Conservation (phyloP, 1,284 basidiomycete genomes). For the Macrocystidia cucumis region DNA sequence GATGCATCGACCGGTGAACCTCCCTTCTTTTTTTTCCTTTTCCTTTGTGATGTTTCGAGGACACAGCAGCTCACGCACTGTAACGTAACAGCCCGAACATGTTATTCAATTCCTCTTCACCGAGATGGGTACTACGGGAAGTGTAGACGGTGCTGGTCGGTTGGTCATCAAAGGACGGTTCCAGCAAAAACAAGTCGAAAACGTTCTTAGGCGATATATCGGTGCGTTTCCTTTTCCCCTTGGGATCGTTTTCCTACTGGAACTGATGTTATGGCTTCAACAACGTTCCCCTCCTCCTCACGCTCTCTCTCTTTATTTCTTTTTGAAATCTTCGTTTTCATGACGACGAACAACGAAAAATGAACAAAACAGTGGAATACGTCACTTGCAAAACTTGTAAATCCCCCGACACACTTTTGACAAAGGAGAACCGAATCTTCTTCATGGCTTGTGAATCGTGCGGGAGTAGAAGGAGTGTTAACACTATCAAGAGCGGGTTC, state of each 20-base stretch:
- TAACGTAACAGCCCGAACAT: constrained; percentile 95
- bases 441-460: constrained; percentile 98
- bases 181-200: constrained; percentile 99
- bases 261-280: constrained; percentile 4
- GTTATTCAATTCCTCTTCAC: constrained; percentile 97
- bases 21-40: neutral
- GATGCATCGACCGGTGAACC: constrained; percentile 81
- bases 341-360: neutral
- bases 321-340: neutral
- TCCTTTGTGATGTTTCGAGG: neutral
- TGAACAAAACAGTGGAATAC: constrained; percentile 74
- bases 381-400: constrained; percentile 99
- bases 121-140: constrained; percentile 97
- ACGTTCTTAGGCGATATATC: constrained; percentile 94
- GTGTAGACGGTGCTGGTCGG: constrained; percentile 88
- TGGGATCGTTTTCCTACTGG: neutral
- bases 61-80: no score
- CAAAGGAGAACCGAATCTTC: constrained; percentile 98
- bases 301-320: no score
- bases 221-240: constrained; percentile 43
- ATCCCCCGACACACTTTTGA: constrained; percentile 93
- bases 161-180: constrained; percentile 97
- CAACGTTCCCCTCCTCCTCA: no score
- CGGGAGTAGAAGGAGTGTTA: constrained; percentile 88
- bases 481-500: constrained; percentile 98